Evolutionary conservation across 163 green algal genomes (phyloP), one percentile per base, ranked within the genome.

Genomic region (Chlorella variabilis): DNA sequence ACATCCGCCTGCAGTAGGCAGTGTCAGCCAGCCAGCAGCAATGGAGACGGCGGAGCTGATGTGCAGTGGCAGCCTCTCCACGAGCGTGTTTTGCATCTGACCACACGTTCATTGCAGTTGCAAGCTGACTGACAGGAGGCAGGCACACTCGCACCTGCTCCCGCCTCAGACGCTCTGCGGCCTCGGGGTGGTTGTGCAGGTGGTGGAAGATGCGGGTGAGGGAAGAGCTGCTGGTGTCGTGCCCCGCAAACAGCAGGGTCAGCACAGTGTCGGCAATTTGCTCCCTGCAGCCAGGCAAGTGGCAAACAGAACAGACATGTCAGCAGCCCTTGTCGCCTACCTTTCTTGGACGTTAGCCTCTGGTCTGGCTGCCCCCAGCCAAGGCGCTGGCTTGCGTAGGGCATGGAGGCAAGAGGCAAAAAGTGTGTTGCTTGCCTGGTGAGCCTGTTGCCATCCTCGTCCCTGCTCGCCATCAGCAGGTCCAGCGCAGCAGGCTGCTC

Each of bases 241-340:
- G 83, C 5, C 85, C 85, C 0, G 85, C 85, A 87, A 89, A 89
- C 38, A 89, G 73, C 59, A 87, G 63, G 13, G 49, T 84, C 39
- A 89, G 61, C 67, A 87, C 48, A 49, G 81, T 83, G 80, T 88
- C 84, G 33, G 59, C 41, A 58, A 69, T 34, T 56, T 54, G 29
- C 2, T 51, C 39, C n/a, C 29, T 61, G 79, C 31, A 68, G 54
- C 15, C 15, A 9, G n/a, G n/a, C n/a, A n/a, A n/a, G n/a, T n/a
- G n/a, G n/a, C n/a, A n/a, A n/a, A n/a, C n/a, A n/a, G n/a, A n/a
- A n/a, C n/a, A n/a, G n/a, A n/a, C n/a, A n/a, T n/a, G n/a, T n/a
- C n/a, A n/a, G n/a, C n/a, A n/a, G n/a, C n/a, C n/a, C n/a, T n/a
- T n/a, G n/a, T n/a, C n/a, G n/a, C n/a, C n/a, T n/a, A n/a, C n/a